phyloP scores from a whole-genome alignment of 2,329 filamentous ascomycete genomes.

The Alternaria ethzedia region DNA sequence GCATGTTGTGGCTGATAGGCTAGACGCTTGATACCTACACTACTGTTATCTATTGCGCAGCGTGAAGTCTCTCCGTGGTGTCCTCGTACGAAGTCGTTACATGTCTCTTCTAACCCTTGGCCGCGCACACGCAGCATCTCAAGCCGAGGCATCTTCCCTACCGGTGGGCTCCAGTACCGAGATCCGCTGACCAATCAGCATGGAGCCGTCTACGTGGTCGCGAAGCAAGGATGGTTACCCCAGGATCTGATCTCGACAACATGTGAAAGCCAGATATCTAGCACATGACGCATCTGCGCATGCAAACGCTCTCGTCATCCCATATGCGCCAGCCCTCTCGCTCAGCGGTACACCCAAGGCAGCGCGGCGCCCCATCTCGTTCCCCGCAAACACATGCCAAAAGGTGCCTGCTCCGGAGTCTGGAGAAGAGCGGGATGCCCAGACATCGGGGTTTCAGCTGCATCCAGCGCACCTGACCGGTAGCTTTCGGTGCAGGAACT shows the following conservation, averaged over 20 bases:
- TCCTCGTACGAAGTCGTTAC: conserved; percentile 2
- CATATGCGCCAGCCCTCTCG: background rate
- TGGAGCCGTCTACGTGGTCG: background rate
- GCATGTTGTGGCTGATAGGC: background rate
- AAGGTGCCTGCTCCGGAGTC: background rate
- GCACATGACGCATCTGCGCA: background rate
- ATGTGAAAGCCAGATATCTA: background rate
- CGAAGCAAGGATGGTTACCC: background rate
- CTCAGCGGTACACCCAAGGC: background rate
- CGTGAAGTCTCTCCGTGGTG: background rate
- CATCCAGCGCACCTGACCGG: background rate
- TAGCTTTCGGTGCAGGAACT: background rate
- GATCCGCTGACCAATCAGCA: background rate
- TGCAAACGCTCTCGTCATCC: background rate
- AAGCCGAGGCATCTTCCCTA: conserved; percentile 7
- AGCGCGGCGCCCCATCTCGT: background rate
- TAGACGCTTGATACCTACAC: background rate
- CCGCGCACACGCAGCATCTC: background rate
- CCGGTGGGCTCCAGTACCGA: background rate
- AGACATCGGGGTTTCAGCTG: background rate
- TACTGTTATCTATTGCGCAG: background rate
- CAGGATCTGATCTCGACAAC: background rate
- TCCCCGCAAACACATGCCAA: background rate
- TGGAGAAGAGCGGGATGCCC: background rate
- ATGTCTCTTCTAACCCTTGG: background rate